Evolutionary conservation across 2,329 filamentous ascomycete species (phyloP).

Genomic region (Bipolaris sorokiniana): DNA sequence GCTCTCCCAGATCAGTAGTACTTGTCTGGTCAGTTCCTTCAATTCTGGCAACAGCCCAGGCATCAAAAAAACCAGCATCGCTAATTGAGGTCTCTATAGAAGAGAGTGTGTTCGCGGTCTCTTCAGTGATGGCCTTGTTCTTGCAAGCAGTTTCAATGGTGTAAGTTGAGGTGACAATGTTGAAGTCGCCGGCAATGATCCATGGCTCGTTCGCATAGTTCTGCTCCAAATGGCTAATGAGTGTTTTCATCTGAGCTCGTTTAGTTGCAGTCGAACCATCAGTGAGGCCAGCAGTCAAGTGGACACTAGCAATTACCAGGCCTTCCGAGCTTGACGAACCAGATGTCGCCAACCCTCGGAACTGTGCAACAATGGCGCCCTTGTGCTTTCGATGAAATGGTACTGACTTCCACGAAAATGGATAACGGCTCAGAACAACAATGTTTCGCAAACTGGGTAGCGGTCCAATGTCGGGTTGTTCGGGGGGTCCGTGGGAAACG

Average conservation of each 20-base stretch:
- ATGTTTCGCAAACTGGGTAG: conserved; percentile 67
- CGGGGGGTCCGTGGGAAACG: conserved; percentile 63
- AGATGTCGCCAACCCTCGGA: conserved; percentile 46
- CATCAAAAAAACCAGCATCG: conserved; percentile 58
- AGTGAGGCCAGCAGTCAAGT: conserved; percentile 67
- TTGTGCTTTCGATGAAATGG: conserved; percentile 64
- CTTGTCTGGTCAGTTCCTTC: conserved; percentile 52
- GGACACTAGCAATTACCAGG: conserved; percentile 63
- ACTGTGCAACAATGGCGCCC: conserved; percentile 59
- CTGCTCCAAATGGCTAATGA: conserved; percentile 56
- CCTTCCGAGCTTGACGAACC: conserved; percentile 27
- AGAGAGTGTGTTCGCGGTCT: conserved; percentile 54
- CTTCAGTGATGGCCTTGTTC: conserved; percentile 60
- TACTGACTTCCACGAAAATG: conserved; percentile 63
- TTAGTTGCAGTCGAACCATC: conserved; percentile 65
- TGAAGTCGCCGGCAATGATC: conserved; percentile 69
- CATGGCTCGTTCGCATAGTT: conserved; percentile 56
- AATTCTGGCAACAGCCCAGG: conserved; percentile 58
- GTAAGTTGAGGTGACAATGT: conserved; percentile 64
- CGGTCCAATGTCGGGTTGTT: conserved; percentile 59
- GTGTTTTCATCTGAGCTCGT: conserved; percentile 60
- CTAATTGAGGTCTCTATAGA: conserved; percentile 57
- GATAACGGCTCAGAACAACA: conserved; percentile 63
- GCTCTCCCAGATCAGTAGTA: conserved; percentile 36
- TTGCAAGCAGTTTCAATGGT: conserved; percentile 62